Evolutionary conservation across 169 alveolate species (phyloP), one percentile per base, ranked within the genome.

Genomic region (Plasmodium sp.): DNA sequence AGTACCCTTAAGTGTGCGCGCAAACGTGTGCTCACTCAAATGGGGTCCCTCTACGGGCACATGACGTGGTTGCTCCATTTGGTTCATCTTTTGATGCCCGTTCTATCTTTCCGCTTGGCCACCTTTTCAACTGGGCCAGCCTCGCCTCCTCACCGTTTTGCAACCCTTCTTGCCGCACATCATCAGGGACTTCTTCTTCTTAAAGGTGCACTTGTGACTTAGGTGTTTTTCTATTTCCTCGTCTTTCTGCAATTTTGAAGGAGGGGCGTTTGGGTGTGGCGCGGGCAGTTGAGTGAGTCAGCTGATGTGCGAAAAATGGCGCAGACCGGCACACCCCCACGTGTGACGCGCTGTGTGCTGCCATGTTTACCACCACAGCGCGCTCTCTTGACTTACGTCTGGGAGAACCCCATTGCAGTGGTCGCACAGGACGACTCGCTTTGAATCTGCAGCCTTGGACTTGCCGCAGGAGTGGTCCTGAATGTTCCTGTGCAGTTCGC

Each of bases 181-280:
- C 72, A 58, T 22, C 72, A 62, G 45, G 18, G 81, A 27, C 67
- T n/a, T 88, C 54, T 79, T 88, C 72, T 88, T 88, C 67, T 79
- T 77, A 58, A 58, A 62, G 34, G 88, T 34, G 54, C 94, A 88
- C 45, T 88, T 88, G 75, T 88, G 48, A 79, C 45, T 77, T 88
- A 88, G 45, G 73, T 88, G 94, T 6, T 81, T 36, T 79, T 88
- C 14, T 79, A 88, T 88, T 16, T 88, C 94, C 73, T 80, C 94
- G 18, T 18, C 34, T 58, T 88, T 81, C 94, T 88, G 43, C 74
- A 74, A 73, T 73, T 74, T 27, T 74, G 43, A 51, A 51, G 14
- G 9, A 45, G 10, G 18, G 71, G 81, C n/a, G 18, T 33, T 34
- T 34, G 9, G 9, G 62, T 51, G 16, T 51, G 62, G 18, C 7